phyloP scores from a whole-genome alignment of 371 early-diverging fungal species.

The Smittium culicis region DNA sequence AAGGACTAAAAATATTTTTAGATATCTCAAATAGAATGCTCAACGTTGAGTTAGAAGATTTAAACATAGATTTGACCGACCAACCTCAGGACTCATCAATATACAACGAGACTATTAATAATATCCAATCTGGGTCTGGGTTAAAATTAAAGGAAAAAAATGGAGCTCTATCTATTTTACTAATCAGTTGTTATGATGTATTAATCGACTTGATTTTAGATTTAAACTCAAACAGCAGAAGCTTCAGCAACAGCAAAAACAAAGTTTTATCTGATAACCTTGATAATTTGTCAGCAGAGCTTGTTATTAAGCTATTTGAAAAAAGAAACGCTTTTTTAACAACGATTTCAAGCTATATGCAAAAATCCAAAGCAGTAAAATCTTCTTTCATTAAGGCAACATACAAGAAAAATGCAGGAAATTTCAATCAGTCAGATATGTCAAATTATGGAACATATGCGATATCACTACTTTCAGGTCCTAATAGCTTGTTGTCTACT shows the following conservation, averaged over 20 bases:
- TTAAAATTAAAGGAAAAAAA: no score
- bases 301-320: neutral
- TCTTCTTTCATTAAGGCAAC: neutral
- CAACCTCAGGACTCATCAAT: neutral
- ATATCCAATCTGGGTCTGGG: neutral
- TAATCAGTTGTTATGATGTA: neutral
- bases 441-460: neutral
- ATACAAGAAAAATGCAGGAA: neutral
- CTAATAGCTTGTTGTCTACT: neutral
- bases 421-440: neutral
- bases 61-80: neutral
- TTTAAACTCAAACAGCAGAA: neutral
- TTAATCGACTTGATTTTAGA: neutral
- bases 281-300: neutral
- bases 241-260: neutral
- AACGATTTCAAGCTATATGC: neutral
- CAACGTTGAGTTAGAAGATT: neutral
- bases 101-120: neutral
- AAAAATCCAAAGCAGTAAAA: neutral
- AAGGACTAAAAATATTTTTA: neutral
- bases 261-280: neutral
- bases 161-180: neutral
- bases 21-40: neutral
- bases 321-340: neutral
- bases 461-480: neutral